Conservation (phyloP, 352 stramenopile species). For the Phytopythium mirpurense region DNA sequence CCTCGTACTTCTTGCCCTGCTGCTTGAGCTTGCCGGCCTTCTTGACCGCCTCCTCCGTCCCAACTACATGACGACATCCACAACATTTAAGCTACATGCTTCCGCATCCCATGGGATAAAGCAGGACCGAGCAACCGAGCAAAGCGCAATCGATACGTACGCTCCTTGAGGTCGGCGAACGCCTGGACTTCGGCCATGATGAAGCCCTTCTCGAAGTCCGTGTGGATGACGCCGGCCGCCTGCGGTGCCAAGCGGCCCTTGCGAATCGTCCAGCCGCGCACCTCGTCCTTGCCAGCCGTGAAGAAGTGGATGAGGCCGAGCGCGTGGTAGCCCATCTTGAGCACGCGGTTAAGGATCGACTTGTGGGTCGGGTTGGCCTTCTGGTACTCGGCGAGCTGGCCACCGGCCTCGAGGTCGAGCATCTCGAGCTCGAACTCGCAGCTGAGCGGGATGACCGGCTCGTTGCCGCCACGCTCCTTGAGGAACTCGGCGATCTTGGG, state of each 20-base stretch:
- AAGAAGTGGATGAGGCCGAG: constrained; percentile 99
- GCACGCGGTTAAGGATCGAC: constrained; percentile 94
- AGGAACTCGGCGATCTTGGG: constrained; percentile 97
- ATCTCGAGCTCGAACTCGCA: constrained; percentile 98
- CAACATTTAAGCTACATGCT: constrained; percentile 3
- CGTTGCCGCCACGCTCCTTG: constrained; percentile 93
- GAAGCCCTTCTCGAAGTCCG: constrained; percentile 99
- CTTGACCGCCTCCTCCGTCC: constrained; percentile 83
- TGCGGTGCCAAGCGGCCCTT: constrained; percentile 95
- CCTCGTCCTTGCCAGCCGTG: constrained; percentile 98
- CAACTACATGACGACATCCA: constrained; percentile 30
- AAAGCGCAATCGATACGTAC: constrained; percentile 56
- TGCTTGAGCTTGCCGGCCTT: constrained; percentile 88
- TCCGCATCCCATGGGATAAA: too few relatives aligned
- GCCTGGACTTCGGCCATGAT: constrained; percentile 93
- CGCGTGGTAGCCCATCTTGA: constrained; percentile 96
- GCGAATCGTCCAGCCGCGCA: constrained; percentile 99
- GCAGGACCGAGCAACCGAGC: too few relatives aligned
- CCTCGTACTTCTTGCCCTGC: constrained; percentile 90
- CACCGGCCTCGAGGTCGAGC: constrained; percentile 66
- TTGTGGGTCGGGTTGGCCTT: constrained; percentile 87
- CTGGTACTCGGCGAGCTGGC: constrained; percentile 56
- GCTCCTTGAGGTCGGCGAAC: constrained; percentile 87
- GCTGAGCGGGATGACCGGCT: constrained; percentile 96
- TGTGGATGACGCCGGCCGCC: constrained; percentile 98